These are phyloP conservation scores for Diaporthe sp. DNA, from an alignment of 2,329 filamentous ascomycete species.

Conservation along the genomic window DNA sequence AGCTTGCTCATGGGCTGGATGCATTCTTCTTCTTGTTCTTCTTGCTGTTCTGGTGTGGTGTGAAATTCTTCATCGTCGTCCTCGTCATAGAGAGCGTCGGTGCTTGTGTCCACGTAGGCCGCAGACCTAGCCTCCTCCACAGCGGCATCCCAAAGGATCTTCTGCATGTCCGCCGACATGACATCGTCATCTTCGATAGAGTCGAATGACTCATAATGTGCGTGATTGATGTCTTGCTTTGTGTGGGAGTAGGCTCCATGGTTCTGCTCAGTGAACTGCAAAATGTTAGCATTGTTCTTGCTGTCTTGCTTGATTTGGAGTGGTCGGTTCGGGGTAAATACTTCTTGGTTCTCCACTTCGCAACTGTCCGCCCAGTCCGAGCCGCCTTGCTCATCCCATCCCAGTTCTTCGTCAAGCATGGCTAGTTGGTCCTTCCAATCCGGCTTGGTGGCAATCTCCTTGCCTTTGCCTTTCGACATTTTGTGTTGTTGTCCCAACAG, in stretches of 20 bases:
- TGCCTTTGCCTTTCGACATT: constrained; percentile 5
- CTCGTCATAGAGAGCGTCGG: too few relatives aligned
- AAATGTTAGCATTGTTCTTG: not conserved
- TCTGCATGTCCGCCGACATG: not conserved
- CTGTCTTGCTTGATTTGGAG: not conserved
- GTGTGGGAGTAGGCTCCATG: not conserved
- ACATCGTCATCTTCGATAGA: not conserved
- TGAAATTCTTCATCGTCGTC: not conserved
- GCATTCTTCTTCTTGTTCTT: not conserved
- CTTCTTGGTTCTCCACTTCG: not conserved
- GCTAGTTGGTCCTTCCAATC: constrained; percentile 7
- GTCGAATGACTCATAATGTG: not conserved
- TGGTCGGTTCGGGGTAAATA: not conserved
- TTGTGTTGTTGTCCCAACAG: not conserved
- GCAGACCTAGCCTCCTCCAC: not conserved
- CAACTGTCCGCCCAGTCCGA: not conserved
- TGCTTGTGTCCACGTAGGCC: not conserved
- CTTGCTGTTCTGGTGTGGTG: not conserved
- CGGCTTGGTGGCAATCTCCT: not conserved
- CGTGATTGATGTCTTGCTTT: not conserved
- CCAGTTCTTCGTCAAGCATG: not conserved
- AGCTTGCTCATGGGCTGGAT: not conserved
- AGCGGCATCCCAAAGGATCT: not conserved
- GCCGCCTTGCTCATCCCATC: not conserved
- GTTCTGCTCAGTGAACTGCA: not conserved